Conservation (phyloP, 1,139 yeast genomes). For the Saccharomyces hybrid region DNA sequence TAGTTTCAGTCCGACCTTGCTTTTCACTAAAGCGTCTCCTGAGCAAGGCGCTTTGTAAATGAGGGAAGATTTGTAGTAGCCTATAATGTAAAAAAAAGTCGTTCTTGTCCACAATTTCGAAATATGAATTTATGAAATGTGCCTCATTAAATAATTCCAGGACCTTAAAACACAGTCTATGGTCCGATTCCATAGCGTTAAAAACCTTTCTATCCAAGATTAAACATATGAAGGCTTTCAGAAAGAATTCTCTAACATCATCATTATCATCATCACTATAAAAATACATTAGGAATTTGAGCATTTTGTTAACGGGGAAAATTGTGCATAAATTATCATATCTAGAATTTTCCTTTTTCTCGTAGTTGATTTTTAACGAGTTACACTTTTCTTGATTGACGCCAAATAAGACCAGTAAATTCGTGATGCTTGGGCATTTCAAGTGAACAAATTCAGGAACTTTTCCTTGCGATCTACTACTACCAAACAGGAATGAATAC, state of each 20-base stretch:
- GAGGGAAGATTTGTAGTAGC: slow-evolving; percentile 17
- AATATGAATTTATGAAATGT: slow-evolving; percentile 10
- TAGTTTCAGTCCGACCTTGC: not conserved
- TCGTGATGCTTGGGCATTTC: slow-evolving; percentile 1
- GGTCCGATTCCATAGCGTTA: slow-evolving; percentile 17
- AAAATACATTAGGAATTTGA: slow-evolving; percentile 7
- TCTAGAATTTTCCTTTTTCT: slow-evolving; percentile 5
- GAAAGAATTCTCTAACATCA: slow-evolving; percentile 3
- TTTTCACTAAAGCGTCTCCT: slow-evolving; percentile 7
- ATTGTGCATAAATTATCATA: slow-evolving; percentile 18
- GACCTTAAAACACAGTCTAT: slow-evolving; percentile 12
- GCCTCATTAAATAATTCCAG: not conserved
- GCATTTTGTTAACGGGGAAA: slow-evolving; percentile 19
- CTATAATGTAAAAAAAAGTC: slow-evolving; percentile 24
- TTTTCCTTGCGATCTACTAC: not conserved
- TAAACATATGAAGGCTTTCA: slow-evolving; percentile 16
- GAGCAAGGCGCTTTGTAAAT: slow-evolving; percentile 13
- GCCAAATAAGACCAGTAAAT: slow-evolving; percentile 16
- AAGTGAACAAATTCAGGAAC: slow-evolving; percentile 2
- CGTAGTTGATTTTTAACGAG: slow-evolving; percentile 1
- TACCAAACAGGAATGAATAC: not conserved
- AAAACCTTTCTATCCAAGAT: slow-evolving; percentile 25
- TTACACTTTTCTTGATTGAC: slow-evolving; percentile 8
- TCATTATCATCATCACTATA: slow-evolving; percentile 6
- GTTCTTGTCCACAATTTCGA: slow-evolving; percentile 12